Evolutionary conservation across 2,329 filamentous ascomycete genomes (phyloP).

Genomic region (Stemphylium beticola): DNA sequence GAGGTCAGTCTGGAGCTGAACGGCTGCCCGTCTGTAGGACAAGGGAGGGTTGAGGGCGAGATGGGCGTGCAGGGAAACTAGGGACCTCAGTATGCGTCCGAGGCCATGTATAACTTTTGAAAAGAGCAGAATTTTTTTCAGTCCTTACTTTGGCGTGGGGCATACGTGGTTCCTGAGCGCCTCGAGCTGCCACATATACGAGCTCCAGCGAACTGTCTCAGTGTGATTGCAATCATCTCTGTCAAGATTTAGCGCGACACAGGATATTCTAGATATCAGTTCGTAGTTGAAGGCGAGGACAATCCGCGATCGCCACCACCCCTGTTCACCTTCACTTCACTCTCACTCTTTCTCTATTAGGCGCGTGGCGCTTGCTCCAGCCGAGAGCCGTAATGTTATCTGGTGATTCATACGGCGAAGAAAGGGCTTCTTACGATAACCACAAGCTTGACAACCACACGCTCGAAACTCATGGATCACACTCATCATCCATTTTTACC

Average conservation of each 20-base stretch:
- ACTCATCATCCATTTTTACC: neutral
- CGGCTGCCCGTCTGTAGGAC: slow-evolving; percentile 18
- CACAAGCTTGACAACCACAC: neutral
- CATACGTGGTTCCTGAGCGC: neutral
- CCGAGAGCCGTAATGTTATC: neutral
- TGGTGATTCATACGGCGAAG: neutral
- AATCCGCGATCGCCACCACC: neutral
- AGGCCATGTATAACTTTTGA: neutral
- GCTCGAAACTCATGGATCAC: neutral
- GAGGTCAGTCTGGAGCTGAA: slow-evolving; percentile 45
- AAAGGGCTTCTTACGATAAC: no score
- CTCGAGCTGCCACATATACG: neutral
- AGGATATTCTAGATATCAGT: no score
- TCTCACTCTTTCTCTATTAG: neutral
- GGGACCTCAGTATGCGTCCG: neutral
- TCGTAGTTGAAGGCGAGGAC: no score
- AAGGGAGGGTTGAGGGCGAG: neutral
- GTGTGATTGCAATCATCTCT: neutral
- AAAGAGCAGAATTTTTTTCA: neutral
- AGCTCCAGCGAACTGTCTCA: neutral
- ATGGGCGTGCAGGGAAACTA: neutral
- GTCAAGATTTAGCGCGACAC: no score
- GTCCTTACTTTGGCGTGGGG: neutral
- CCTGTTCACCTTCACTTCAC: neutral
- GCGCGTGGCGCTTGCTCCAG: neutral